Evolutionary conservation across 2,329 filamentous ascomycete genomes (phyloP).

Genomic region (Calycina marina): DNA sequence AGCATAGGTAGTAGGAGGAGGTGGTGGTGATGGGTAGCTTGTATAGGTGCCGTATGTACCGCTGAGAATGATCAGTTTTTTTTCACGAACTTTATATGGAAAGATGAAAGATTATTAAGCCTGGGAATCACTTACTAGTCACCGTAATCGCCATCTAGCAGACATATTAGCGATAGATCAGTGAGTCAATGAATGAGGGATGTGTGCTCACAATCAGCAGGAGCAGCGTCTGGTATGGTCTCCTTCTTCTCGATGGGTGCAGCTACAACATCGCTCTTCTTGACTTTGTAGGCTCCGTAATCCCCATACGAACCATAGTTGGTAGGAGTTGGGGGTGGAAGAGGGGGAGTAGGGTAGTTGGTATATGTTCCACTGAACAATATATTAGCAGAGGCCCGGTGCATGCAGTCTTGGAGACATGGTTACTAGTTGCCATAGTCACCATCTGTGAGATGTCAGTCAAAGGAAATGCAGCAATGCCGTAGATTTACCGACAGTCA

Average conservation of each 20-base stretch:
- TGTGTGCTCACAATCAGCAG: background rate
- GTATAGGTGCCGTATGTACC: background rate
- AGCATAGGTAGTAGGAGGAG: background rate
- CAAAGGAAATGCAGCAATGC: too few species aligned
- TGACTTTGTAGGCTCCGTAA: background rate
- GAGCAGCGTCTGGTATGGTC: background rate
- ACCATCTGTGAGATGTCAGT: too few species aligned
- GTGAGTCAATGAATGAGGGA: too few species aligned
- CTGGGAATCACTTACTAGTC: background rate
- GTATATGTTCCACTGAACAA: background rate
- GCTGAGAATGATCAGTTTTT: too few species aligned
- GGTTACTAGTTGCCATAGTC: slow-evolving; percentile 1
- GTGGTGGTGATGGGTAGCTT: background rate
- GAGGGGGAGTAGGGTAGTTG: background rate
- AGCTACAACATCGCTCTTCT: background rate
- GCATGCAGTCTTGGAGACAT: background rate
- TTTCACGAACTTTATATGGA: background rate
- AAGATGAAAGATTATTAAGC: too few species aligned
- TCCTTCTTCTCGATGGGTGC: background rate
- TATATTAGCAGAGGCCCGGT: background rate
- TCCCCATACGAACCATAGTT: background rate
- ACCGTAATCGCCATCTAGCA: background rate
- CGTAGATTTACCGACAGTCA: too few species aligned
- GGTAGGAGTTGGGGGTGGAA: background rate
- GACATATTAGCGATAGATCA: too few species aligned